Base-by-base conservation (phyloP, 768 basidiomycete genomes). In the Tylopilus rubrobrunneus region DNA sequence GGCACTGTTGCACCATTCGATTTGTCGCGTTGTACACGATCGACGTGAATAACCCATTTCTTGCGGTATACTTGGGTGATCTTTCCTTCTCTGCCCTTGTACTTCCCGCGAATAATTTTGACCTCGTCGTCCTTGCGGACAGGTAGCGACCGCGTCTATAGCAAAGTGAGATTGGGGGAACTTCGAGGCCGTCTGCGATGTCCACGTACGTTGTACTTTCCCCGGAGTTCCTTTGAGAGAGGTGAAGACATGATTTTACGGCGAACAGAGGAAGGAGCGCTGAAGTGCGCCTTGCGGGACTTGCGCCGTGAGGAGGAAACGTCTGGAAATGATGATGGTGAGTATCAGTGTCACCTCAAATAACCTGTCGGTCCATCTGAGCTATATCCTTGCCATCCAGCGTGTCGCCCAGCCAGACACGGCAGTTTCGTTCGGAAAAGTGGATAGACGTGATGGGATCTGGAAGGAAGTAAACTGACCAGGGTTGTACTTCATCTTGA, bases 91-190 rank as follows among this genome's bases (percentile, higher is more conserved):
- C 94, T 85, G 48, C 97, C 96, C 82, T 97, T 97, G 84, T 97
- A 94, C 74, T 96, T 95, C 52, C 96, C 96, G 60, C 96, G 84
- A 56, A 98, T 91, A 65, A 99, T 93, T 69, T 88, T 80, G 60
- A 98, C 96, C 76, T 98, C 96, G 73, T 99, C 96, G 65, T 98
- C 96, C 74, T 98, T 98, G 69, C 97, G 89, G 67, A 98, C 84
- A 52, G 97, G 93, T 56, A 98, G 76, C 54, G 95, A 92, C 62
- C 94, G 94, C 62, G 85, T 76, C 93, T 96, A 62, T 1, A 28
- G 36, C 36, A 25, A 0, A 25, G 31, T 61, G 39, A 57, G 45
- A 23, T 25, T 21, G 8, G 31, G 31, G 31, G 21, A 17, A 41
- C 44, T 25, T 25, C 25, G 36, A 17, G n/a, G 34, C 36, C 9